Evolutionary conservation across 1,139 yeast genomes (phyloP), one percentile per base, ranked within the genome.

Genomic region (Taphrina communis): DNA sequence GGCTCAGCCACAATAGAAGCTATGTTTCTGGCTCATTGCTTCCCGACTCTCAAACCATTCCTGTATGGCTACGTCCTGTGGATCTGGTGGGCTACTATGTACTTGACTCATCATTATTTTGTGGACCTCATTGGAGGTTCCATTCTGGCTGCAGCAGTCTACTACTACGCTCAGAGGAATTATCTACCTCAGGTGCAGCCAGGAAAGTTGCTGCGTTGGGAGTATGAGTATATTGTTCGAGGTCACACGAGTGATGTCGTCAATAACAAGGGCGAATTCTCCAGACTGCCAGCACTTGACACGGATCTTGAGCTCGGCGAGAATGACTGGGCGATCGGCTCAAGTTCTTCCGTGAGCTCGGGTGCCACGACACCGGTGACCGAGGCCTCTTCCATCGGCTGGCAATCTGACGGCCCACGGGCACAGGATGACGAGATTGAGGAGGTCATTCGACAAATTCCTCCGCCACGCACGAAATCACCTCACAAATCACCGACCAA

Each of bases 31-130:
- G 82, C 88, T 53, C 91, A 91, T 82, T 80, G 91, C 71, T 92
- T 93, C 77, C 98, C 98, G 35, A 82, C 80, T 68, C 82, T 81
- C 70, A 82, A 85, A 12, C 84, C 87, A 5, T 75, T 88, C 14
- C 90, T 93, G 82, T 83, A 88, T 77, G 80, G 82, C 39, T 93
- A 93, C 77, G 96, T 91, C 31, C 80, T 87, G 73, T 91, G 97
- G 96, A 84, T 93, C 74, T 93, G 98, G 97, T 93, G 98, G 98
- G 85, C 95, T 65, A 93, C 98, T 21, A 93, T 93, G 98, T 93
- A 93, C 79, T 84, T 93, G 75, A 92, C 97, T 0, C 98, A 93
- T 78, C 98, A 93, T 79, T 93, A 93, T 79, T 93, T 93, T 77
- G 87, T 92, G 72, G 98, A 93, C 77, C 84, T 93, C 71, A 90